Base-by-base conservation (phyloP, 257 asterid genomes). In the Petrea volubilis region DNA sequence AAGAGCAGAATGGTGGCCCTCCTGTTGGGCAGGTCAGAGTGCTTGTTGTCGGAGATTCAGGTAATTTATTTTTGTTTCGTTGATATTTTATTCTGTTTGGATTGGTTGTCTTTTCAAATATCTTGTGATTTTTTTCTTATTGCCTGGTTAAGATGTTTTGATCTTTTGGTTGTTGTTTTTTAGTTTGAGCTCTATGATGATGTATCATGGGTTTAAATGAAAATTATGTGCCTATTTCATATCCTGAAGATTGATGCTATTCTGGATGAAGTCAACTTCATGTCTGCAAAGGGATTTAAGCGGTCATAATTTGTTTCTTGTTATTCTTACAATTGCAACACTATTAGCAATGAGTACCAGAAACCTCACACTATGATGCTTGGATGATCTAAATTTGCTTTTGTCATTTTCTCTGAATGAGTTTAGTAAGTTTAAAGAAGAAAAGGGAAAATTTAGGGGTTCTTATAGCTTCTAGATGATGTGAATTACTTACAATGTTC, bases 21-120 rank as follows among this genome's bases (percentile, higher is more conserved):
- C 97, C 90, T 55, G 84, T 90, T 78, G 97, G 99, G 65, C 96
- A 91, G 85, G 95, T 94, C 77, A 76, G 99, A 73, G 99, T 94
- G 60, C 88, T 91, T 46, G 84, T 91, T 80, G 95, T 91, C 69
- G 97, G 97, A 50, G 99, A 94, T 65, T 89, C 97, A 78, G 99
- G 99, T 94, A 81, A 68, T 64, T 75, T 18, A 44, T 41, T 47
- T 18, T 61, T 56, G 17, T 28, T 58, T 68, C 17, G 10, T 23
- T 17, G 20, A 7, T 44, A 3, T 50, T n/a, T 25, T 58, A 13
- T 56, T 44, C 18, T 51, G 8, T 15, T 50, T 13, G 55, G 3
- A 6, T 8, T 46, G 7, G 17, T 69, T 44, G 34, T 7, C 25
- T 25, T 36, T n/a, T 17, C 2, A 43, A 31, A 36, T 28, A 47